Evolutionary conservation across 2,329 filamentous ascomycete species (phyloP).

Genomic region (Fusarium sp.): DNA sequence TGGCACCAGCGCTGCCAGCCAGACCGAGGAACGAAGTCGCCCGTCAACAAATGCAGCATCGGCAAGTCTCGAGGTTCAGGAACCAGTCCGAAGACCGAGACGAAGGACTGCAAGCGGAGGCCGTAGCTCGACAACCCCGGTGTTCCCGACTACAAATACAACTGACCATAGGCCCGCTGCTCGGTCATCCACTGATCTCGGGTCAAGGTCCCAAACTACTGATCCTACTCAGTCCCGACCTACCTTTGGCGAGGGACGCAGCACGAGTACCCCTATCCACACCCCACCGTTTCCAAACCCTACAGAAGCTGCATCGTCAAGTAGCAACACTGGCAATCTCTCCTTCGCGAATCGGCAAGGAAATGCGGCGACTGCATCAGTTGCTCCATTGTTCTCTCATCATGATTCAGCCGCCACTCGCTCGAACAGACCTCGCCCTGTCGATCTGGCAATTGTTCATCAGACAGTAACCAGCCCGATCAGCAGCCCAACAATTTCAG

Average conservation of each 20-base stretch:
- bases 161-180: conserved; percentile 62
- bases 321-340: conserved; percentile 40
- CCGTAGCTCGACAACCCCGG: conserved; percentile 65
- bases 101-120: conserved; percentile 64
- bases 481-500: conserved; percentile 47
- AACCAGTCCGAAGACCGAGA: conserved; percentile 50
- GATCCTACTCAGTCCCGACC: conserved; percentile 54
- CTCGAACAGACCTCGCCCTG: conserved; percentile 48
- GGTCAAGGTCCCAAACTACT: conserved; percentile 54
- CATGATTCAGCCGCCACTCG: conserved; percentile 40
- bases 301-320: conserved; percentile 32
- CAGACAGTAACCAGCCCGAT: conserved; percentile 49
- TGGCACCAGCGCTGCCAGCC: conserved; percentile 56
- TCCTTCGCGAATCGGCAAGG: conserved; percentile 54
- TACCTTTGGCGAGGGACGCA: conserved; percentile 56
- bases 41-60: conserved; percentile 55
- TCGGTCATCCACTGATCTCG: conserved; percentile 74
- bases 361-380: conserved; percentile 21
- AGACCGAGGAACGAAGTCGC: conserved; percentile 61
- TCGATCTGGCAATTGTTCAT: conserved; percentile 54
- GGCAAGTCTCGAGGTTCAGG: conserved; percentile 49
- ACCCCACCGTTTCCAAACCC: conserved; percentile 41
- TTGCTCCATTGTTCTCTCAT: conserved; percentile 23
- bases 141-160: conserved; percentile 54
- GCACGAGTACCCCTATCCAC: conserved; percentile 53